Evolutionary conservation across 805 yeast species (phyloP), one percentile per base, ranked within the genome.

Genomic region (Priceomyces melissophilus): DNA sequence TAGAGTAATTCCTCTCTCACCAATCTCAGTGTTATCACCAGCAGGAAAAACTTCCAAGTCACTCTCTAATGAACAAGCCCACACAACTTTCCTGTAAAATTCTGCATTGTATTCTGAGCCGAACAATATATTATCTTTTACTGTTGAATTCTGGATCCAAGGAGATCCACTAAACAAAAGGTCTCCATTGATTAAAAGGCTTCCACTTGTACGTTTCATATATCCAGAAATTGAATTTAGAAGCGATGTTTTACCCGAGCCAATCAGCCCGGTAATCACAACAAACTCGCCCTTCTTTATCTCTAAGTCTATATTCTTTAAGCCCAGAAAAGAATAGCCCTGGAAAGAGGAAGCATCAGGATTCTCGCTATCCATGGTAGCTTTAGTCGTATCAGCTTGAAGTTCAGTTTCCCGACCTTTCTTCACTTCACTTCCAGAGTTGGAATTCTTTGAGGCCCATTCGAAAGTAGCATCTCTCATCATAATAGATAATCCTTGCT

Each of bases 131-230:
- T 87, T 87, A 12, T 84, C 88, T 53, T 76, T 75, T 20, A 87
- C 80, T 0, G 95, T 83, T 2, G 85, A 79, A 61, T 87, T 87
- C 53, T 84, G 90, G 32, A 87, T 78, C 96, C 96, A 87, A 12
- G 90, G 91, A 33, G 75, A 75, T 14, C 90, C 86, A 75, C 75
- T 51, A 52, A 78, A 54, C 26, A 79, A 55, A 8, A 76, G 46
- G 0, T 72, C 63, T 2, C 91, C 90, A 47, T 71, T 70, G 4
- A 79, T 65, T 29, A 61, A 60, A 2, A 83, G 67, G 0, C 54
- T 39, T 31, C 96, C 96, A 0, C 52, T 32, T 0, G 61, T 61
- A 48, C 75, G 75, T 12, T 70, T 67, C 87, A 87, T 85, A 30
- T 77, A 73, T 0, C 95, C 95, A 7, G 85, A 70, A 38, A 87